Percentiles rank a stretch among this genome's conserved stretches.
Evolutionary conservation across 192 early-diverging fungal genomes (phyloP).

Genomic region (Mortierella claussenii): DNA sequence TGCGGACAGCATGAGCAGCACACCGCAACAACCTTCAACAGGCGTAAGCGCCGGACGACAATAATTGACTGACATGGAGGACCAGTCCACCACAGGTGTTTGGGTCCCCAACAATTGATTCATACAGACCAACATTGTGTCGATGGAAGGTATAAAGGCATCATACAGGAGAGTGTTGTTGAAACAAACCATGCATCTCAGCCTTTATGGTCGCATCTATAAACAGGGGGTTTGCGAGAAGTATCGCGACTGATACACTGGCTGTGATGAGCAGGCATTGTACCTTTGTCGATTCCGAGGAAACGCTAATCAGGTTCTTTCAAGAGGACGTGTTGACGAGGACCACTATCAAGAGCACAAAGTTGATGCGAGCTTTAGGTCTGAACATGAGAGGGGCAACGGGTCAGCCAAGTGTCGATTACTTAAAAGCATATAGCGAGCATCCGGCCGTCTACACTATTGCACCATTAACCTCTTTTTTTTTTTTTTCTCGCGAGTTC

Average conservation of each 20-base stretch:
- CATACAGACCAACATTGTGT: background rate
- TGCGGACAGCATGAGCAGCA: no score
- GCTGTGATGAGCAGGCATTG: background rate
- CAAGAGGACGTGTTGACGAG: background rate
- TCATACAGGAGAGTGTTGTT: background rate
- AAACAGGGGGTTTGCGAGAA: background rate
- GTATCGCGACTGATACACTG: background rate
- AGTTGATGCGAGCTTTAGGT: background rate
- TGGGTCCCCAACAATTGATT: background rate
- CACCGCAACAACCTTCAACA: no score
- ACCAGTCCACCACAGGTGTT: background rate
- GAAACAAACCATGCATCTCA: background rate
- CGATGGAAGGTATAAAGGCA: background rate
- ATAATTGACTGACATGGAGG: background rate
- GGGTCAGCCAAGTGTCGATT: background rate
- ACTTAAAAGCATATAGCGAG: background rate
- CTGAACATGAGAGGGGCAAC: background rate
- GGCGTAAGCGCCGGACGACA: background rate
- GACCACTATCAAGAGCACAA: background rate
- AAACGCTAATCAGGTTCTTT: background rate
- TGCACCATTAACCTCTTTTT: no score
- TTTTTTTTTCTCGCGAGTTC: background rate
- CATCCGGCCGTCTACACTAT: no score
- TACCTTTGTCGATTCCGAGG: conserved; percentile 1
- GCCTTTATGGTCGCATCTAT: background rate